Percentiles rank a stretch among this genome's conserved stretches.
phyloP scores from a whole-genome alignment of 139 green algal genomes.

The Gonium pectorale region DNA sequence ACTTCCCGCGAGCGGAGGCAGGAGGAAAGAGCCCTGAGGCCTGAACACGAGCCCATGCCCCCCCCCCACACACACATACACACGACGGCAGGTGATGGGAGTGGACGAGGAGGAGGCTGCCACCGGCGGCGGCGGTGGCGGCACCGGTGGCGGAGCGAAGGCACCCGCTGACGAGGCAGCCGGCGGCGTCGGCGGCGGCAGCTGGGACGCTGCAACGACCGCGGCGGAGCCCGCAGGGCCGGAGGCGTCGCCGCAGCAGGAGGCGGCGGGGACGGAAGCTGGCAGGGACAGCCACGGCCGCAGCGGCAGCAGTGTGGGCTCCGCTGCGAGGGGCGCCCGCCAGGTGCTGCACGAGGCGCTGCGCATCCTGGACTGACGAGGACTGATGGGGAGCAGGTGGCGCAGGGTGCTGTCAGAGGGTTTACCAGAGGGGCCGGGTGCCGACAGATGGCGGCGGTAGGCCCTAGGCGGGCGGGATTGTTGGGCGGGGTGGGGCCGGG shows the following conservation, averaged over 20 bases:
- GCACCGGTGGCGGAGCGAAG: background rate
- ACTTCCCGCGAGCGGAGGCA: no score
- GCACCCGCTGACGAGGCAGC: background rate
- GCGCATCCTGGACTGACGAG: conserved; percentile 18
- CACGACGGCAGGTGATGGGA: conserved; percentile 1
- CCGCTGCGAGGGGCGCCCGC: background rate
- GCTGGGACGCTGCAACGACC: no score
- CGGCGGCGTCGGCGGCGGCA: no score
- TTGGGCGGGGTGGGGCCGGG: background rate
- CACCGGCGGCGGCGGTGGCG: background rate
- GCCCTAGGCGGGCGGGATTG: background rate
- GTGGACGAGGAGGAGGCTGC: background rate
- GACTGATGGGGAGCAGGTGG: background rate
- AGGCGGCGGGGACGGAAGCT: background rate
- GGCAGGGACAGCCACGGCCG: background rate
- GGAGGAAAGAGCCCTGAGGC: no score
- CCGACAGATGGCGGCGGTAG: no score
- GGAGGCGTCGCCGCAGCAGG: background rate
- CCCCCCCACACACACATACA: background rate
- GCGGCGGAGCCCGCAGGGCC: background rate
- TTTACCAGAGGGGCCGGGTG: background rate
- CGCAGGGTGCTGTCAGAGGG: background rate
- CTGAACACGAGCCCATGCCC: background rate
- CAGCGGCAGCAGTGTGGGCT: background rate
- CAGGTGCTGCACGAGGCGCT: conserved; percentile 12